A percentile compares a stretch with the other conserved stretches of the same genome.
phyloP scores from a whole-genome alignment of 768 basidiomycete species.

The Boletus fagicola region DNA sequence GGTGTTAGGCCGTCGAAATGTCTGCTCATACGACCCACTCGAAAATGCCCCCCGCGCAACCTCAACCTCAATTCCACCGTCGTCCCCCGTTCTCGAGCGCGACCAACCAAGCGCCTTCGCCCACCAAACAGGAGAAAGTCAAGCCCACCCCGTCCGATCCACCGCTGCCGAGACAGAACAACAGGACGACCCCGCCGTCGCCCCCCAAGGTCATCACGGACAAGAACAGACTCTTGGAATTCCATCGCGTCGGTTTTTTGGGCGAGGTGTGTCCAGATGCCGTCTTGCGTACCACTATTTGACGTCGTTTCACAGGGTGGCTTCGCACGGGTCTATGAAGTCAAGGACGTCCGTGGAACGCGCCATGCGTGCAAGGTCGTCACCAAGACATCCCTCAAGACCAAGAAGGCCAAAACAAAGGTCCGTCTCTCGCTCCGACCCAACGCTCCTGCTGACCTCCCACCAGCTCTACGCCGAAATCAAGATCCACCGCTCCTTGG shows the following conservation, averaged over 20 bases:
- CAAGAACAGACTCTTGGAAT: conserved; percentile 53
- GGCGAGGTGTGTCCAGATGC: conserved; percentile 62
- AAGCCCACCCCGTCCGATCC: conserved; percentile 49
- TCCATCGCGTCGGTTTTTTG: conserved; percentile 75
- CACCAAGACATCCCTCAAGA: conserved; percentile 86
- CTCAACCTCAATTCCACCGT: conserved; percentile 26
- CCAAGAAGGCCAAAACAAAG: conserved; percentile 97
- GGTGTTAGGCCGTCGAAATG: conserved; percentile 51
- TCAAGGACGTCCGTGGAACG: conserved; percentile 64
- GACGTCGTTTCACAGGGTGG: conserved; percentile 56
- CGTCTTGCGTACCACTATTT: neutral
- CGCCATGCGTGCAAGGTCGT: conserved; percentile 91
- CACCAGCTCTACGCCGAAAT: conserved; percentile 94
- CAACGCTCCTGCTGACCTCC: conserved; percentile 3
- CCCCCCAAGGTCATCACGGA: conserved; percentile 77
- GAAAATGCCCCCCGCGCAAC: conserved; percentile 23
- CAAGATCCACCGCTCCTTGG: conserved; percentile 89
- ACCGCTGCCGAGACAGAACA: conserved; percentile 78
- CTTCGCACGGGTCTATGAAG: conserved; percentile 95
- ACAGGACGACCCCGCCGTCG: conserved; percentile 76
- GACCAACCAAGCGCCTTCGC: conserved; percentile 37
- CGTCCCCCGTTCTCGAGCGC: conserved; percentile 46
- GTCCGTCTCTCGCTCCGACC: conserved; percentile 38
- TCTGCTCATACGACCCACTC: conserved; percentile 38
- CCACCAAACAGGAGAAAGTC: conserved; percentile 40